Percentiles rank a stretch among this genome's conserved stretches.
These are phyloP conservation scores for Microdochium bolleyi DNA, from an alignment of 2,329 filamentous ascomycete genomes.

Conservation along the genomic window DNA sequence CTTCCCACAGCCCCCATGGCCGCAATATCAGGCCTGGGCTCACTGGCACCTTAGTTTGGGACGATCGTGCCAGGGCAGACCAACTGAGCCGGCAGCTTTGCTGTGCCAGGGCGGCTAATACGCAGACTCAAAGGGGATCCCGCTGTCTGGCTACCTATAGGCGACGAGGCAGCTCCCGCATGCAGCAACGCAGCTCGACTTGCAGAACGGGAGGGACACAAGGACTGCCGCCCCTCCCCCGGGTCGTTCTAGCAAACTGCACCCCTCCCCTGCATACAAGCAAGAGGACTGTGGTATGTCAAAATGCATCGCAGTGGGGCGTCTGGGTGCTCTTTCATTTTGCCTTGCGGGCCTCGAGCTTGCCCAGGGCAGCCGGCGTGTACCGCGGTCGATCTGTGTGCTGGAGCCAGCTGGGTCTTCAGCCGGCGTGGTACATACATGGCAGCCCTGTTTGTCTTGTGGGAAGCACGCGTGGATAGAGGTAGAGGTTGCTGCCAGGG, in stretches of 20 bases:
- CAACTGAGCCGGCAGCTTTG: not conserved
- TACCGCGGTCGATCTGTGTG: not conserved
- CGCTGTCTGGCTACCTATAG: not conserved
- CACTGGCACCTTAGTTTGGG: not conserved
- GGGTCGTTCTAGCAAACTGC: not conserved
- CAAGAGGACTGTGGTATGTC: not conserved
- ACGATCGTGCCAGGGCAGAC: not conserved
- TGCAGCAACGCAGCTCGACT: not conserved
- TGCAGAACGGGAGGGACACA: not conserved
- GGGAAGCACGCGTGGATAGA: not conserved
- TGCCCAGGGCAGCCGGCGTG: not conserved
- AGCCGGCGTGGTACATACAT: not conserved
- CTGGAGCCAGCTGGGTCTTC: not conserved
- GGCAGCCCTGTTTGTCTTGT: not conserved
- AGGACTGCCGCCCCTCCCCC: not conserved
- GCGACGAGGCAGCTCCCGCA: not conserved
- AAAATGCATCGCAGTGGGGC: not conserved
- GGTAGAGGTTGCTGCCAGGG: not conserved
- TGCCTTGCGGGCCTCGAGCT: not conserved
- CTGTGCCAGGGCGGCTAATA: not conserved
- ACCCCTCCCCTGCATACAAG: not conserved
- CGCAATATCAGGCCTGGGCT: not conserved
- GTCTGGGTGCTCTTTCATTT: not conserved
- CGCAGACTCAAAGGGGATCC: not conserved
- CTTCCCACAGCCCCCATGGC: not conserved